Evolutionary conservation across 345 rosid species (phyloP).

Genomic region (Citrus trifoliata): DNA sequence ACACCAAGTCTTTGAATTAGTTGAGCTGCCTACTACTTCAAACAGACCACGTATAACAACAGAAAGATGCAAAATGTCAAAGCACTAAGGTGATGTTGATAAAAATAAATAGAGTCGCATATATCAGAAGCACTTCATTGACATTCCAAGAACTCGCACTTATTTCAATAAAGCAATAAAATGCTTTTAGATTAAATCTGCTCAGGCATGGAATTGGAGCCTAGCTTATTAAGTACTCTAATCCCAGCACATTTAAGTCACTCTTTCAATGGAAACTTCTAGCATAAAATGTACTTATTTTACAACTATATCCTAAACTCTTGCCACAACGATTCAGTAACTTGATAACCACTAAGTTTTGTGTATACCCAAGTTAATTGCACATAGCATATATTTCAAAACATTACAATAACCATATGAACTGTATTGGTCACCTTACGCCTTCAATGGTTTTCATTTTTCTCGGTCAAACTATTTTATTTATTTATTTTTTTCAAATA

Average conservation of each 20-base stretch:
- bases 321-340: neutral
- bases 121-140: neutral
- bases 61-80: neutral
- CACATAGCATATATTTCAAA: neutral
- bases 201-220: too few relatives aligned
- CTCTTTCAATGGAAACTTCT: neutral
- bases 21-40: neutral
- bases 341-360: neutral
- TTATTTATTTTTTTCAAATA: too few relatives aligned
- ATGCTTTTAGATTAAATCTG: too few relatives aligned
- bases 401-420: neutral
- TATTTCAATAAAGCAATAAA: neutral
- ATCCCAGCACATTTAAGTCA: neutral
- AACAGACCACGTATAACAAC: neutral
- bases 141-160: neutral
- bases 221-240: neutral
- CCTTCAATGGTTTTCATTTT: neutral
- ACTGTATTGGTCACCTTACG: neutral
- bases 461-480: neutral
- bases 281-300: neutral
- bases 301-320: neutral
- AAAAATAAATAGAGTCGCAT: neutral
- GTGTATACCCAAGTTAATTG: neutral
- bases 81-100: neutral
- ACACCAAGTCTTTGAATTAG: neutral